A percentile compares a stretch with the other conserved stretches of the same genome.
Conservation (phyloP, 1,284 basidiomycete genomes). For the Abortiporus biennis region DNA sequence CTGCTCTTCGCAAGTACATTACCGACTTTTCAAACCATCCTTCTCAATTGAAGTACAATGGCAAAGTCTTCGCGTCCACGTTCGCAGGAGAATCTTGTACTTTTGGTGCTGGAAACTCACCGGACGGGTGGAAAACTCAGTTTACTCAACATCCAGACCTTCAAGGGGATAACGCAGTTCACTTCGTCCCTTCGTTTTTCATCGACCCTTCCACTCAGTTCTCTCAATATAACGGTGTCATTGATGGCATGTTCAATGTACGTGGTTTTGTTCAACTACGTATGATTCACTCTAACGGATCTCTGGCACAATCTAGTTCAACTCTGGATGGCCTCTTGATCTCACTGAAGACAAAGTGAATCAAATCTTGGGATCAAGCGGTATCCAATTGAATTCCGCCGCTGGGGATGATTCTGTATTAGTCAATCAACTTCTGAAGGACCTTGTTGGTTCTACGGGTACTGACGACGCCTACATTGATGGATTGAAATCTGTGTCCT, state of each 20-base stretch:
- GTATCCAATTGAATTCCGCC: too few relatives aligned
- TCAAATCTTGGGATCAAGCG: slow-evolving; percentile 14
- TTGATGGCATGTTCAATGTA: slow-evolving; percentile 60
- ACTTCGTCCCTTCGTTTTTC: slow-evolving; percentile 67
- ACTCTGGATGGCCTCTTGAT: slow-evolving; percentile 59
- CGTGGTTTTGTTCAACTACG: slow-evolving; percentile 9
- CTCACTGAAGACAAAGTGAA: slow-evolving; percentile 40
- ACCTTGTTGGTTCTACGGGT: slow-evolving; percentile 35
- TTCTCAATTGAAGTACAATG: slow-evolving; percentile 56
- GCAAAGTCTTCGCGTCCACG: slow-evolving; percentile 65
- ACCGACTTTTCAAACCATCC: slow-evolving; percentile 50
- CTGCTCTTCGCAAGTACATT: slow-evolving; percentile 54
- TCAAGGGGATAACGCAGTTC: slow-evolving; percentile 39
- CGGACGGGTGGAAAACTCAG: slow-evolving; percentile 52
- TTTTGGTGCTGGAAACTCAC: slow-evolving; percentile 53
- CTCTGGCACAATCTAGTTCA: slow-evolving; percentile 58
- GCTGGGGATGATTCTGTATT: slow-evolving; percentile 14
- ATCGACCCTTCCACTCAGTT: slow-evolving; percentile 49
- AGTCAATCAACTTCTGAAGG: slow-evolving; percentile 29
- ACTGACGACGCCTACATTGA: slow-evolving; percentile 36
- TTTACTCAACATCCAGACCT: slow-evolving; percentile 47
- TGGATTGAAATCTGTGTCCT: slow-evolving; percentile 18
- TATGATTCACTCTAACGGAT: too few relatives aligned
- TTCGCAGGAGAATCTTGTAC: slow-evolving; percentile 75
- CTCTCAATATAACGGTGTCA: slow-evolving; percentile 37